Base-by-base conservation (phyloP, 1,284 basidiomycete genomes). In the Boletus nobilissimus region DNA sequence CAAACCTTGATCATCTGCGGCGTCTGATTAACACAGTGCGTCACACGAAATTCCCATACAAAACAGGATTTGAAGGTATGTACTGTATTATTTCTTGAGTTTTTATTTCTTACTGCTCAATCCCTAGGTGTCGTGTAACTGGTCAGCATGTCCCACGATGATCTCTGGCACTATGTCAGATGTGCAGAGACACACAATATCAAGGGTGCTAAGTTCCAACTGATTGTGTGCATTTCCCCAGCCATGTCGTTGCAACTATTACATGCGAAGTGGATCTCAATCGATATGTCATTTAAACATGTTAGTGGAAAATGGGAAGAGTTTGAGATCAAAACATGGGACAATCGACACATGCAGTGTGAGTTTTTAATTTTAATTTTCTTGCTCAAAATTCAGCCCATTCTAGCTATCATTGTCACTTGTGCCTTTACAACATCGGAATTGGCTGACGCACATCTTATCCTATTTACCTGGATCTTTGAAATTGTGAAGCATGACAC, bases 1-100 rank as follows among this genome's bases (percentile, higher is more conserved):
- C 71, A 13, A 86, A 86, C 48, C 54, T 81, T 0, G 81, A 85
- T 57, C 80, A 85, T 72, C 66, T 82, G 0, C 65, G 65, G 4
- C 36, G 76, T 0, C n/a, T 81, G 3, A 86, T 86, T 14, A 74
- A 83, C 40, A 68, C 43, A 2, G 64, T 83, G 1, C 76, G 70
- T 24, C 7, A 2, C 3, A 18, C 1, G 1, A 16, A 72, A 7
- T 86, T 81, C 70, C 81, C 81, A 16, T 3, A 76, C 32, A 76
- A 78, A 10, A 86, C 82, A 0, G 84, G 82, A 24, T 81, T 86
- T 36, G 69, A 83, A 63, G 82, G 83, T 70, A 43, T 10, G 16
- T 46, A 14, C 5, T 14, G 18, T n/a, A n/a, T 2, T 46, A 46
- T 46, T 46, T 46, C 18, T 46, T 22, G 43, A 3, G 43, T 19